These are phyloP conservation scores for Fusarium sp. DNA, from an alignment of 2,329 filamentous ascomycete species.

Conservation along the genomic window DNA sequence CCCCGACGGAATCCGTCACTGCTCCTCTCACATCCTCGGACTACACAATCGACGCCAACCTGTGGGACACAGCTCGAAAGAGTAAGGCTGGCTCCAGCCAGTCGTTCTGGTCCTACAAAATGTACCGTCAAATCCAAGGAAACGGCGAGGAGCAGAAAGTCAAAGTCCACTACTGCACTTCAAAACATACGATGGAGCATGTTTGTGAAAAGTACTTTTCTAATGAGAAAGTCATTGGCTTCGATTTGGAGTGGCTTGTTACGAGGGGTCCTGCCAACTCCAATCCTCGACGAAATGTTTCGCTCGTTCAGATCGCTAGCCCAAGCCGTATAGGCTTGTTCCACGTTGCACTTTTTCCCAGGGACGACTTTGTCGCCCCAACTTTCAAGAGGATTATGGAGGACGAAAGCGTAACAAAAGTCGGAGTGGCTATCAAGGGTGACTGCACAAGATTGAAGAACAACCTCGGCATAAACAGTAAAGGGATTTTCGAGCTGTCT, in stretches of 20 bases:
- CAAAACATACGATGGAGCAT: conserved; percentile 71
- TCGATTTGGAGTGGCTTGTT: conserved; percentile 86
- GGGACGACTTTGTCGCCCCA: conserved; percentile 71
- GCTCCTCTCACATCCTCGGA: conserved; percentile 43
- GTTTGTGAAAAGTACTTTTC: conserved; percentile 73
- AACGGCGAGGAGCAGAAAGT: conserved; percentile 61
- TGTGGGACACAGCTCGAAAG: conserved; percentile 55
- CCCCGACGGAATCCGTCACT: neutral
- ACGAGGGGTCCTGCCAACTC: conserved; percentile 54
- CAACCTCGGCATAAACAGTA: conserved; percentile 70
- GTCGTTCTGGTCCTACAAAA: conserved; percentile 73
- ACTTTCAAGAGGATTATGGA: conserved; percentile 78
- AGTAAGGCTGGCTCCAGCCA: conserved; percentile 54
- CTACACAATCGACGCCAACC: conserved; percentile 45
- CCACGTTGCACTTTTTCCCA: conserved; percentile 74
- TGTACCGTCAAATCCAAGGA: conserved; percentile 67
- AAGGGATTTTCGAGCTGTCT: conserved; percentile 81
- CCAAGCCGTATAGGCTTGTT: conserved; percentile 81
- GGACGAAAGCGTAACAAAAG: conserved; percentile 73
- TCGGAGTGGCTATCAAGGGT: conserved; percentile 78
- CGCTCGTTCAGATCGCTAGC: conserved; percentile 83
- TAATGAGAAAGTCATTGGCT: conserved; percentile 77
- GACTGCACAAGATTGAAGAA: conserved; percentile 75
- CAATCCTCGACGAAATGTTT: conserved; percentile 74
- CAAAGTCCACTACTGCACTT: conserved; percentile 81